Percentiles rank a stretch among this genome's conserved stretches.
Conservation (phyloP, 768 basidiomycete genomes). For the Podaxis carcinomalis region DNA sequence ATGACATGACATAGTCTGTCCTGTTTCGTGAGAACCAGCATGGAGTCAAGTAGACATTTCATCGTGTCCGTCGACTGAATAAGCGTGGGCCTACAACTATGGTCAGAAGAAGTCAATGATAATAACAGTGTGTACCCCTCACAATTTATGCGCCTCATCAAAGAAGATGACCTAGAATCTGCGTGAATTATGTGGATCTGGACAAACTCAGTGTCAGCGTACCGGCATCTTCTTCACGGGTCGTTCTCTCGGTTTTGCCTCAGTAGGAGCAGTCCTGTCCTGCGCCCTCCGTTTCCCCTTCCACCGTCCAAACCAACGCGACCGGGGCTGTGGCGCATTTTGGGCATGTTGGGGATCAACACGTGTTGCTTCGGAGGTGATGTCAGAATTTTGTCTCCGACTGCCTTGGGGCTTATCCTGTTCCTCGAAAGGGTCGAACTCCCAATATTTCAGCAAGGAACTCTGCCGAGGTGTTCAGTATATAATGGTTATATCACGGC, state of each 20-base stretch:
- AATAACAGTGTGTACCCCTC: slow-evolving; percentile 17
- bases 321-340: slow-evolving; percentile 21
- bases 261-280: slow-evolving; percentile 24
- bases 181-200: slow-evolving; percentile 4
- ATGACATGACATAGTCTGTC: slow-evolving; percentile 82
- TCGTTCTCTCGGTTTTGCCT: slow-evolving; percentile 26
- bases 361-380: slow-evolving; percentile 36
- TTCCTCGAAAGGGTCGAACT: slow-evolving; percentile 43
- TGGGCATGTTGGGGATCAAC: slow-evolving; percentile 26
- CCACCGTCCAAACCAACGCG: slow-evolving; percentile 28
- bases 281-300: slow-evolving; percentile 18
- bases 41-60: slow-evolving; percentile 81
- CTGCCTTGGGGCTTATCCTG: slow-evolving; percentile 17
- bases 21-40: slow-evolving; percentile 85
- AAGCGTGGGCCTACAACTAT: slow-evolving; percentile 51
- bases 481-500: background rate
- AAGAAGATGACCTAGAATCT: slow-evolving; percentile 59
- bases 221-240: slow-evolving; percentile 68
- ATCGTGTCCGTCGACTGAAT: slow-evolving; percentile 77
- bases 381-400: slow-evolving; percentile 25
- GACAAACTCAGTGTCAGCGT: slow-evolving; percentile 8
- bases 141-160: slow-evolving; percentile 86
- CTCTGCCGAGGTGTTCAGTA: slow-evolving; percentile 32
- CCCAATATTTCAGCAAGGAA: slow-evolving; percentile 68
- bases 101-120: background rate